Base-by-base conservation (phyloP, 2,329 filamentous ascomycete genomes). In the Penicillium frequentans region DNA sequence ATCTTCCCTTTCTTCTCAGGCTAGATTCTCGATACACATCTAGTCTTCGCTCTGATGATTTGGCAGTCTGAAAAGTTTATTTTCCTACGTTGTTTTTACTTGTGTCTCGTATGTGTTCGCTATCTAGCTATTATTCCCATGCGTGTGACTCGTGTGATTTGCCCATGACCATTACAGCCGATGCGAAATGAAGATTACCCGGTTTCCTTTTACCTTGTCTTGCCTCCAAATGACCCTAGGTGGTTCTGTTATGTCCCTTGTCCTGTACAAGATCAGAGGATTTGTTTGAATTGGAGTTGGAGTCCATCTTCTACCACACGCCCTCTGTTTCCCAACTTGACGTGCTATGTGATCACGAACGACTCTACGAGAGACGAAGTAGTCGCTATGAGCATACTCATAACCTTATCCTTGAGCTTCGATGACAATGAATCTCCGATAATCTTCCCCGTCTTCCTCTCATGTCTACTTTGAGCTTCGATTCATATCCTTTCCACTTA, bases 31-130 rank as follows among this genome's bases (percentile, higher is more conserved):
- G 65, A 66, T 66, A 66, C 52, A 63, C 62, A 65, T 69, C 68
- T 72, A 68, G 69, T 71, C 64, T 62, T 66, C 65, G 66, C 66
- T 68, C 62, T 63, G 62, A 65, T 72, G 69, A 67, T 69, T 64
- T 62, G 70, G 64, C 70, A 70, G 63, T 71, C 70, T 65, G 66
- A 75, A 74, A 74, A 73, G 71, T 74, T 73, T 61, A 69, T 62
- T 54, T 60, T 58, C 53, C 58, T 46, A 50, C 57, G 62, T 62
- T 59, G 54, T 59, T 52, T 56, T 58, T 57, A 56, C 55, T 60
- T 64, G 60, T 62, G 31, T 66, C 58, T 62, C 57, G 45, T 55
- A 42, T 46, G 27, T 60, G 49, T 58, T 67, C 57, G 58, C 63
- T 65, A 69, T 69, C 62, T 64, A 67, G 65, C 66, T 70, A 63